A percentile compares a stretch with the other conserved stretches of the same genome.
Conservation (phyloP, 176 grass and related monocot genomes). For the Alloteropsis semialata region DNA sequence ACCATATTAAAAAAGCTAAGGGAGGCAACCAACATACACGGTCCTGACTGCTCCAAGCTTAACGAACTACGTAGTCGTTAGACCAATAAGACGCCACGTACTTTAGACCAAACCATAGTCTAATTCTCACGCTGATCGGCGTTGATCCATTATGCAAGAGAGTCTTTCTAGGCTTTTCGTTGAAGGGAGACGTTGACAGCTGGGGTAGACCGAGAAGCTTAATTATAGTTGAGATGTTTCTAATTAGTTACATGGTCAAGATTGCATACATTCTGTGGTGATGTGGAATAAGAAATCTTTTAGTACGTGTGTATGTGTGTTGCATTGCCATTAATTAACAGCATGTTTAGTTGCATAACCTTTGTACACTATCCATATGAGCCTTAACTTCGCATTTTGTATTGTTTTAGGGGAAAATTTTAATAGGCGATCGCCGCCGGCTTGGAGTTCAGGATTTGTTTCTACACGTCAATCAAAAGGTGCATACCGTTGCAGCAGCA, state of each 20-base stretch:
- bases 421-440: neutral
- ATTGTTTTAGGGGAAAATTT: neutral
- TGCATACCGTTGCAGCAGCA: neutral
- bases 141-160: neutral
- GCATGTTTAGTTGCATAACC: neutral
- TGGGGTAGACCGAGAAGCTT: neutral
- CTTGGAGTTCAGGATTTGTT: neutral
- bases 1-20: neutral
- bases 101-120: constrained; percentile 4
- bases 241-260: neutral
- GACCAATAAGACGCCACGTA: constrained; percentile 21
- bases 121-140: neutral
- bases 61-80: constrained; percentile 6
- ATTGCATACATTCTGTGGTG: neutral
- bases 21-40: neutral
- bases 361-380: neutral
- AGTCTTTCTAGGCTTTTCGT: neutral
- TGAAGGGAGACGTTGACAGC: neutral
- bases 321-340: neutral
- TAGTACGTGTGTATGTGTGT: too few relatives aligned
- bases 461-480: neutral
- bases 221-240: too few relatives aligned
- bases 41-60: neutral
- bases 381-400: neutral
- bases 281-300: neutral